Evolutionary conservation across 1,284 basidiomycete genomes (phyloP), one percentile per base, ranked within the genome.

Genomic region (Heterobasidion irregulare): DNA sequence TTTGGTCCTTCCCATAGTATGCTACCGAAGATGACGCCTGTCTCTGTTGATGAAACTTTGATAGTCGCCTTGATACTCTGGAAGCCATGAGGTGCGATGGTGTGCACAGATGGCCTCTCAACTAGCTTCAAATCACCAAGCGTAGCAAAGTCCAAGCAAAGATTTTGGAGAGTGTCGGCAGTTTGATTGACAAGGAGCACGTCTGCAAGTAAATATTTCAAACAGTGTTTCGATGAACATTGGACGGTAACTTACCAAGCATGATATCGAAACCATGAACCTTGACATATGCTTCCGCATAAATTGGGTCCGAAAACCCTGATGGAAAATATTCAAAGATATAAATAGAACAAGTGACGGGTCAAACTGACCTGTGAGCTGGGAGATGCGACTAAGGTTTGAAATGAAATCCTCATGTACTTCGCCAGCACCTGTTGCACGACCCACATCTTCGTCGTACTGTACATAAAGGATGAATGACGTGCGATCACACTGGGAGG

Each of bases 61-160:
- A 99, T 97, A 0, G 96, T 98, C 13, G 96, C 94, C 70, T 98
- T 98, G 76, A 99, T 94, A 68, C 88, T 94, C 72, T 98, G 97
- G 88, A 98, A 99, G 36, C 90, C 92, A 66, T 98, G 94, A 0
- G 96, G 96, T 0, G 86, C 96, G 47, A 99, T 82, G 0, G 95
- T 99, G 68, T 96, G 90, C 10, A 94, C 86, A 2, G 91, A 79
- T 1, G 97, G 96, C 26, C 96, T 82, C 70, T 99, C 97, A 13
- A 99, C 94, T 13, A 99, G 86, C 71, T 98, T 98, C 52, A 99
- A 80, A 67, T 99, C 97, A 38, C 97, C 97, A 1, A 99, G 78
- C 0, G 96, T 99, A 0, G 97, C 95, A 65, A 99, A 98, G 70
- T 99, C 97, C 57, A 99, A 82, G 63, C 93, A 95, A 4, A 99